These are phyloP conservation scores for Wallacemonas sp. DNA, from an alignment of 208 protist species.

Conservation along the genomic window DNA sequence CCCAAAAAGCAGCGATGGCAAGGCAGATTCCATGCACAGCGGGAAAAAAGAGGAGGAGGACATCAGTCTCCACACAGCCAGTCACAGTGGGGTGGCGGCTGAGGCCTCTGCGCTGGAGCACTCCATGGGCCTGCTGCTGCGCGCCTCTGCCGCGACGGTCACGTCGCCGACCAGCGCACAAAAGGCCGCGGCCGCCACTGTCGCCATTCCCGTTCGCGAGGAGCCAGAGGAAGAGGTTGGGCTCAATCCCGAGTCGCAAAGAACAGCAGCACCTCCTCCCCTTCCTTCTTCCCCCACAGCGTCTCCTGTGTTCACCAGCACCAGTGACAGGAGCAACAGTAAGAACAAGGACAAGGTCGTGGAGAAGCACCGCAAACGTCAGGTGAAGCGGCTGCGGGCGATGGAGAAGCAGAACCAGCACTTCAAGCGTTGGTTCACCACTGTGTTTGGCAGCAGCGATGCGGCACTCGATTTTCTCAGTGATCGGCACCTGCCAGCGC, in stretches of 20 bases:
- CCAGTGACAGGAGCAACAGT: no score
- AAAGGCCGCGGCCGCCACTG: not conserved
- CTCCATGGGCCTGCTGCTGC: not conserved
- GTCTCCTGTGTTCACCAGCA: no score
- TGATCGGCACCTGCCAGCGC: not conserved
- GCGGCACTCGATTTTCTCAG: conserved; percentile 2
- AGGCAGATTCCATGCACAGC: no score
- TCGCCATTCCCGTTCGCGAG: not conserved
- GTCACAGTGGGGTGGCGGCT: no score
- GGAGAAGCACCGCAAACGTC: conserved; percentile 4
- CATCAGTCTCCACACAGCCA: no score
- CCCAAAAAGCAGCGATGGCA: not conserved
- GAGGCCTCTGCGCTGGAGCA: no score
- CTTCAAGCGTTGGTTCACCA: conserved; percentile 9
- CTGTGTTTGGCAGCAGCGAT: conserved; percentile 11
- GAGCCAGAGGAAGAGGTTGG: not conserved
- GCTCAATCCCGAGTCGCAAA: no score
- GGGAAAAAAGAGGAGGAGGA: no score
- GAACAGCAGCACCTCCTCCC: no score
- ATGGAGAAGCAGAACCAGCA: conserved; percentile 16
- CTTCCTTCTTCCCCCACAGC: no score
- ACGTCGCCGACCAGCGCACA: not conserved
- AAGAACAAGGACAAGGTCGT: no score
- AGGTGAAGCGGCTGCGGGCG: not conserved
- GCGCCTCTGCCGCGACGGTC: not conserved